These are phyloP conservation scores for Scytalidium lignicola DNA, from an alignment of 2,329 filamentous ascomycete species.

Conservation along the genomic window DNA sequence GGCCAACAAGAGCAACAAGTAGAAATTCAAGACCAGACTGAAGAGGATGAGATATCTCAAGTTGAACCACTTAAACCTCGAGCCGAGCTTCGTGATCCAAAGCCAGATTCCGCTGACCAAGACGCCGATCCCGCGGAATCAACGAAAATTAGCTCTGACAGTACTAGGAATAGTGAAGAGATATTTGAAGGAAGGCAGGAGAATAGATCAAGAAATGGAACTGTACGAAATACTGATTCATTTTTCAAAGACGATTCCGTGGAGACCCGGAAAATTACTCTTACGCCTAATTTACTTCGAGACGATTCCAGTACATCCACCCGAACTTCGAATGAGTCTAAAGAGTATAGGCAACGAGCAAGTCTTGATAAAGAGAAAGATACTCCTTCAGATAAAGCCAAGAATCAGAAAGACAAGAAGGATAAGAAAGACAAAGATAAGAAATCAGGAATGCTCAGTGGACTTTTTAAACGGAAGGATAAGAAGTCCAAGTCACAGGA, in stretches of 20 bases:
- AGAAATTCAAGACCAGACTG: conserved; percentile 22
- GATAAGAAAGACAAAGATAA: conserved; percentile 52
- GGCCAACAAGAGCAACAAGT: conserved; percentile 36
- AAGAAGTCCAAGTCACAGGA: conserved; percentile 45
- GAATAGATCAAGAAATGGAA: conserved; percentile 72
- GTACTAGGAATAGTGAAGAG: conserved; percentile 58
- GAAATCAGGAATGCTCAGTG: conserved; percentile 60
- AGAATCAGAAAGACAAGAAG: conserved; percentile 64
- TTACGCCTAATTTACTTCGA: conserved; percentile 86
- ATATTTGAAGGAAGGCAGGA: conserved; percentile 51
- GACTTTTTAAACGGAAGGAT: conserved; percentile 41
- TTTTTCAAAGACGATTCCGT: conserved; percentile 96
- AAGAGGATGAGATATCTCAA: conserved; percentile 29
- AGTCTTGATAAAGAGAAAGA: conserved; percentile 76
- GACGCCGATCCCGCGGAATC: conserved; percentile 12
- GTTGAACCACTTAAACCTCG: conserved; percentile 36
- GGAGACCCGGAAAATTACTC: conserved; percentile 94
- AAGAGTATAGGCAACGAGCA: conserved; percentile 51
- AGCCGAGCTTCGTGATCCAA: conserved; percentile 28
- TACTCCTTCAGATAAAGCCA: conserved; percentile 56
- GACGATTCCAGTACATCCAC: conserved; percentile 57
- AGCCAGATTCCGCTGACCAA: conserved; percentile 15
- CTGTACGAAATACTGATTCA: conserved; percentile 85
- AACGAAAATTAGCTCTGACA: conserved; percentile 29
- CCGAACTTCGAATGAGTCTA: conserved; percentile 37